Percentiles rank a stretch among this genome's conserved stretches.
These are phyloP conservation scores for Diaporthe amygdali DNA, from an alignment of 2,329 filamentous ascomycete genomes.

Conservation along the genomic window DNA sequence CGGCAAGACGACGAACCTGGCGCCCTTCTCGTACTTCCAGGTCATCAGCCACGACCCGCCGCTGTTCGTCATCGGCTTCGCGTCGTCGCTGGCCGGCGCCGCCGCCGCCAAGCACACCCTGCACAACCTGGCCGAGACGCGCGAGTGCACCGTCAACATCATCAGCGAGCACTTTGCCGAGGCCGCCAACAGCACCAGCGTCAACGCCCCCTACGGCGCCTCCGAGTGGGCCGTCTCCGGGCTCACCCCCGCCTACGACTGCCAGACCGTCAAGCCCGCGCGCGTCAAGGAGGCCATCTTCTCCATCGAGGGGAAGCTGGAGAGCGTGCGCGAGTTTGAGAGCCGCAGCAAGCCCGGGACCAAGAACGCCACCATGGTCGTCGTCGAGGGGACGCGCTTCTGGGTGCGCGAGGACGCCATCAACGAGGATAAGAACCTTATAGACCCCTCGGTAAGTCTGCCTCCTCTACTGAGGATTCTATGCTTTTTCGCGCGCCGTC, in stretches of 20 bases:
- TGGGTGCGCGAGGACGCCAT: constrained; percentile 91
- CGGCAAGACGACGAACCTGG: constrained; percentile 73
- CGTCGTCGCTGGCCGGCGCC: constrained; percentile 51
- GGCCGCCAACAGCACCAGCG: constrained; percentile 80
- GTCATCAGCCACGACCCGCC: constrained; percentile 84
- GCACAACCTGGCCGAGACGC: constrained; percentile 70
- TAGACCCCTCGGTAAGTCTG: constrained; percentile 70
- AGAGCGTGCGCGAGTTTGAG: constrained; percentile 79
- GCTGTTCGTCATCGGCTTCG: constrained; percentile 68
- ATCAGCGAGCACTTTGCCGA: constrained; percentile 85
- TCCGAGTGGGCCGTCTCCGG: constrained; percentile 84
- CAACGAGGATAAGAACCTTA: constrained; percentile 74
- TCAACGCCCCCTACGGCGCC: constrained; percentile 78
- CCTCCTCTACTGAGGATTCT: not conserved
- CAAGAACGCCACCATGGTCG: constrained; percentile 74
- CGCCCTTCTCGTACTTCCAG: constrained; percentile 85
- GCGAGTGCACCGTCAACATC: constrained; percentile 85
- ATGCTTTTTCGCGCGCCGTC: constrained; percentile 16
- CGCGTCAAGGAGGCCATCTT: constrained; percentile 85
- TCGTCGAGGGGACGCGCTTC: constrained; percentile 85
- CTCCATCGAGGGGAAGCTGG: constrained; percentile 79
- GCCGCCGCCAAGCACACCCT: constrained; percentile 76
- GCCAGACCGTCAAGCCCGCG: constrained; percentile 69
- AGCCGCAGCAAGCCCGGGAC: constrained; percentile 72
- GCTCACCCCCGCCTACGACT: constrained; percentile 70